Base-by-base conservation (phyloP, 495 filamentous ascomycete species). In the Hyaloscypha finlandica region DNA sequence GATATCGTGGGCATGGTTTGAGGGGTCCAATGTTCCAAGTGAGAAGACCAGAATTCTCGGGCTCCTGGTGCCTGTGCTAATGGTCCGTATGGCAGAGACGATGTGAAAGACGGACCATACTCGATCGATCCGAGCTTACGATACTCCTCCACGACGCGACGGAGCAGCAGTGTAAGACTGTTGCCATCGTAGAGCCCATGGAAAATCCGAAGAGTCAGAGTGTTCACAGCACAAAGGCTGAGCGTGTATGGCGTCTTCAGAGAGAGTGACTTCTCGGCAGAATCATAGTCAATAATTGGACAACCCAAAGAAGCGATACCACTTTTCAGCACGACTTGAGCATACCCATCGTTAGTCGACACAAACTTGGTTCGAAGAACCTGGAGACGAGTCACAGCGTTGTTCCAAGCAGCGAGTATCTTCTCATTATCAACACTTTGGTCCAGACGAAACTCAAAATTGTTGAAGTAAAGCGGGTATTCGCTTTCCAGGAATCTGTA, bases 121-220 rank as follows among this genome's bases (percentile, higher is more conserved):
- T 74, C 55, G n/a, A 72, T 62, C 3, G 61, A n/a, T 5, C 65
- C 3, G 0, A 69, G 56, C 11, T 35, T 39, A 6, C 66, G 60
- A 64, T 88, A 90, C 20, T 82, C 75, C 33, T 71, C 61, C n/a
- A 74, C 77, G 35, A 93, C 79, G 29, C 81, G 76, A 6, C 81
- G 77, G 19, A 97, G 76, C 0, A 97, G 74, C 31, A 93, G 77
- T 0, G 82, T 74, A 32, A 96, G 81, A 62, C 92, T 94, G 70
- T 85, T 90, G 1, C 90, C 94, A 78, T 98, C 94, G 71, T 97
- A 98, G 0, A 97, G 77, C 6, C 86, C 92, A 73, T 98, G 94
- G 76, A 95, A 94, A 0, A 95, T 86, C 52, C 88, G 82, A 32
- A 95, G 71, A 22, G 77, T 77, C 35, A 94, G 75, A 0, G 84